These are phyloP conservation scores for Coleophoma crateriformis DNA, from an alignment of 2,329 filamentous ascomycete genomes.

Conservation along the genomic window DNA sequence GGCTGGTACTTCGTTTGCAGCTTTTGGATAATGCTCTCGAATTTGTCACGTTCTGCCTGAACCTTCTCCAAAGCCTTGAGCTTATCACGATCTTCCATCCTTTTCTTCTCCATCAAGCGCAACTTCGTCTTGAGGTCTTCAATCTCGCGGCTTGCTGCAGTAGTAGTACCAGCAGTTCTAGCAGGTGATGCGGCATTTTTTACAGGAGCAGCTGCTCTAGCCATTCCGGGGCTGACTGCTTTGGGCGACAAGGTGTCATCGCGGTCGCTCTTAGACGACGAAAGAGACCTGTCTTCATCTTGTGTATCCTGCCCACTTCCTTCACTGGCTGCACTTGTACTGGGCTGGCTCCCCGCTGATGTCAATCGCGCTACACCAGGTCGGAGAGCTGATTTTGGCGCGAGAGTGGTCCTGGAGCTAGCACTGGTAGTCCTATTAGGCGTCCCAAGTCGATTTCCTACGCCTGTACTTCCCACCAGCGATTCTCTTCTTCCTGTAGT, in stretches of 20 bases:
- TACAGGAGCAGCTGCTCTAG: conserved; percentile 17
- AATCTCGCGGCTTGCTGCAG: conserved; percentile 50
- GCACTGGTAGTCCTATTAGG: conserved; percentile 11
- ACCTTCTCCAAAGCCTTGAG: conserved; percentile 72
- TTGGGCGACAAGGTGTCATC: conserved; percentile 26
- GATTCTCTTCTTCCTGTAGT: conserved; percentile 31
- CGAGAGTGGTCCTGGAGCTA: conserved; percentile 13
- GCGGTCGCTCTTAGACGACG: conserved; percentile 45
- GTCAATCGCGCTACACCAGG: conserved; percentile 23
- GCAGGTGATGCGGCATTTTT: conserved; percentile 17
- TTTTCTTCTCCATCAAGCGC: conserved; percentile 80
- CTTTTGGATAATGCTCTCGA: conserved; percentile 82
- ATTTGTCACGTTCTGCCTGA: conserved; percentile 71
- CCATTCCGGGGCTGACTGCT: conserved; percentile 19
- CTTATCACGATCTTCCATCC: conserved; percentile 79
- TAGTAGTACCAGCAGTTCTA: conserved; percentile 14
- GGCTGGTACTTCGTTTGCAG: conserved; percentile 84
- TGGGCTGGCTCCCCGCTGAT: conserved; percentile 24
- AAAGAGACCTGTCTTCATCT: conserved; percentile 25
- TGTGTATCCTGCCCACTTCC: conserved; percentile 20
- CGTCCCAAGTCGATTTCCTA: conserved; percentile 20
- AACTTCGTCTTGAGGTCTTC: conserved; percentile 88
- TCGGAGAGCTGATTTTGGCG: conserved; percentile 20
- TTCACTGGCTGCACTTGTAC: conserved; percentile 20
- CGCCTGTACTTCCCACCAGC: conserved; percentile 26